Evolutionary conservation across 495 filamentous ascomycete genomes (phyloP), one percentile per base, ranked within the genome.

Genomic region (Hypoxylon crocopeplum): DNA sequence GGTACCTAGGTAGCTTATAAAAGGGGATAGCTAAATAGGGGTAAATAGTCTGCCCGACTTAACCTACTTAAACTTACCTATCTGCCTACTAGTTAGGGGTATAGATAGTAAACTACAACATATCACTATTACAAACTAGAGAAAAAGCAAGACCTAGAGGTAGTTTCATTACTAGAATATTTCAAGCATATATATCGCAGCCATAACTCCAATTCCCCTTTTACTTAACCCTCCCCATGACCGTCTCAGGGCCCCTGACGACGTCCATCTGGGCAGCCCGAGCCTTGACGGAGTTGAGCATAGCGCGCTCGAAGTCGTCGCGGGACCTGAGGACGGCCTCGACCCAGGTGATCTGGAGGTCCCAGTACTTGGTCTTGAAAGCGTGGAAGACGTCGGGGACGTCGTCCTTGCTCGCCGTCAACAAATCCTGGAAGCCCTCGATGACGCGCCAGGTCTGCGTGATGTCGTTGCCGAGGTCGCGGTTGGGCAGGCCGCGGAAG

Each of bases 271-370:
- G 91, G 15, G 90, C 91, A 1, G 91, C 92, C 70, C 86, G 85
- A 4, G 88, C 86, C 79, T 96, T 97, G 24, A 97, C 86, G 15
- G 83, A 80, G 68, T 89, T 92, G 54, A 97, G 72, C 89, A 97
- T 91, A 54, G 83, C 84, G 59, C 93, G 80, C 67, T 97, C 93
- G 74, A 96, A 97, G 73, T 99, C 94, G 73, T 99, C 94, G 52
- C 94, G 76, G 2, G 86, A 77, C 72, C 92, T 80, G 50, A 99
- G 69, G 56, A 96, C 94, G 15, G 89, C 86, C 77, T 99, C 94
- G n/a, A 98, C 92, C 94, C 94, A 99, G 21, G 85, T 87, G 45
- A 97, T 84, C 73, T 93, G 91, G 67, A 97, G 77, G 74, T 99
- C 94, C 93, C 93, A 97, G 69, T 96, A 96, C 52, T 85, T 80